These are phyloP conservation scores for Stemphylium vesicarium DNA, from an alignment of 2,329 filamentous ascomycete genomes.

Conservation along the genomic window DNA sequence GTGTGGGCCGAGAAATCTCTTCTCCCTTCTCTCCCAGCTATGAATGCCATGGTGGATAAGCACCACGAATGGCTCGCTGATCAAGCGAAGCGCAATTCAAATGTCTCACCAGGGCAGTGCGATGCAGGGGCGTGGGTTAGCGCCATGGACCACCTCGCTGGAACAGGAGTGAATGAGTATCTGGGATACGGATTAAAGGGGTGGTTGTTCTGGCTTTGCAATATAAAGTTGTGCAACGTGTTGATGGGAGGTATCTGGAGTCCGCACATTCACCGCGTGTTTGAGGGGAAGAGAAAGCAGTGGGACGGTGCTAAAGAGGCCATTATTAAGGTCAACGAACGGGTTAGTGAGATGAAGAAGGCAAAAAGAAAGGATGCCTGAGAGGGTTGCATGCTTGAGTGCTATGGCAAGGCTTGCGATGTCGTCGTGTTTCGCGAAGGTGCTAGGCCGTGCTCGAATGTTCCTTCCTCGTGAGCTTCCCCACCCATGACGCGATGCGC, in stretches of 20 bases:
- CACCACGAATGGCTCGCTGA: slow-evolving; percentile 35
- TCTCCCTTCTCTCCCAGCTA: slow-evolving; percentile 48
- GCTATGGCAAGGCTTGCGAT: not conserved
- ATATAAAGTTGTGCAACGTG: slow-evolving; percentile 49
- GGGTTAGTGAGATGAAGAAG: not conserved
- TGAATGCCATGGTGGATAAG: slow-evolving; percentile 27
- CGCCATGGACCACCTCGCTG: slow-evolving; percentile 54
- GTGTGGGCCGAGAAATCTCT: slow-evolving; percentile 51
- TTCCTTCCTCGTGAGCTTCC: slow-evolving; percentile 10
- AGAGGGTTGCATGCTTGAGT: not conserved
- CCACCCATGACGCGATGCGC: slow-evolving; percentile 15
- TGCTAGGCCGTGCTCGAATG: slow-evolving; percentile 7
- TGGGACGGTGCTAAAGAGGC: slow-evolving; percentile 52
- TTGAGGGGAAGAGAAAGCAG: slow-evolving; percentile 49
- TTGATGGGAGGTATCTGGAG: slow-evolving; percentile 51
- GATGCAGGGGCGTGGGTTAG: slow-evolving; percentile 41
- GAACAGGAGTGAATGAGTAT: slow-evolving; percentile 50
- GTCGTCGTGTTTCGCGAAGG: no score
- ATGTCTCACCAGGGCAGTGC: slow-evolving; percentile 31
- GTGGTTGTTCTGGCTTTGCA: slow-evolving; percentile 53
- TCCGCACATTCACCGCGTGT: slow-evolving; percentile 52
- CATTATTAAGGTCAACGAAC: slow-evolving; percentile 37
- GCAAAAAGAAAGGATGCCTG: slow-evolving; percentile 2
- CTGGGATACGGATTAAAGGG: slow-evolving; percentile 52
- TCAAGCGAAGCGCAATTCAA: slow-evolving; percentile 44